A percentile compares a stretch with the other conserved stretches of the same genome.
Conservation (phyloP, 129 eudicot genomes). For the Arctium lappa region DNA sequence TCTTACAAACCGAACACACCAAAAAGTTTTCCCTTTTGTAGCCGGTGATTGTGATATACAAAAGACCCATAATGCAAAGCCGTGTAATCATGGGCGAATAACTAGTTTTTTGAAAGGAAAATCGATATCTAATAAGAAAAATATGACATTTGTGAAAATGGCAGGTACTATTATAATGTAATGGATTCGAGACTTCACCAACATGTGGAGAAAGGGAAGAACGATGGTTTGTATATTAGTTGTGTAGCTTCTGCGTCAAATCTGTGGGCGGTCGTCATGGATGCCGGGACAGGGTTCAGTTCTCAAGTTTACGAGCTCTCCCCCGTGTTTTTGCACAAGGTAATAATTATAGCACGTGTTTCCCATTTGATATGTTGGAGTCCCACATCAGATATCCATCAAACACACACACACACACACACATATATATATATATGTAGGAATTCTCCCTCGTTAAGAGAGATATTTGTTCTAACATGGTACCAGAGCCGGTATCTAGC, state of each 20-base stretch:
- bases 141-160: background rate
- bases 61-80: background rate
- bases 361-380: background rate
- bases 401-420: no score
- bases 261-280: conserved; percentile 87
- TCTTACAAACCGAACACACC: no score
- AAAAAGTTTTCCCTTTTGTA: background rate
- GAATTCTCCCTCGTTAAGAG: background rate
- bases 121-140: background rate
- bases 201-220: conserved; percentile 77
- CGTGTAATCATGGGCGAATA: background rate
- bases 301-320: conserved; percentile 76
- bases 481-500: background rate
- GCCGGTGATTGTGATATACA: background rate
- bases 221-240: conserved; percentile 67
- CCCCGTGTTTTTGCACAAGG: conserved; percentile 80
- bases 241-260: conserved; percentile 69
- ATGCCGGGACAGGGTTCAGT: conserved; percentile 81
- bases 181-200: conserved; percentile 67
- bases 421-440: background rate
- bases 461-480: background rate
- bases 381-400: background rate
- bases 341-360: conserved; percentile 5
- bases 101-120: background rate
- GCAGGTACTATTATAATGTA: conserved; percentile 80